Base-by-base conservation (phyloP, 2,329 filamentous ascomycete species). In the Colletotrichum karsti region DNA sequence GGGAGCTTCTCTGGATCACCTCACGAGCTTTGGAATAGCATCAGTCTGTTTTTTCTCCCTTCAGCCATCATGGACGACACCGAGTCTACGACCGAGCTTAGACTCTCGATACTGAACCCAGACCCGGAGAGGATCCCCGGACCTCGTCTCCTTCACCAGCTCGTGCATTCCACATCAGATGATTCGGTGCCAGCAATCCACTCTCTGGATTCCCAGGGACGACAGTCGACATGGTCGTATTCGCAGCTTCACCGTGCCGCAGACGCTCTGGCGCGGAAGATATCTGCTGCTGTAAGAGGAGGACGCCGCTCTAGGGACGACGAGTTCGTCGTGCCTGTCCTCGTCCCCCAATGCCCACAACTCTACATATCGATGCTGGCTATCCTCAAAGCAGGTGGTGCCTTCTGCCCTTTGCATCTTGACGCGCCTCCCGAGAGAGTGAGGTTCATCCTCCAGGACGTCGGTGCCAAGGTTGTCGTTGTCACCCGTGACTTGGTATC, bases 401-500 rank as follows among this genome's bases (percentile, higher is more conserved):
- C 93, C 0, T 97, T 97, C 73, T 97, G 94, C 72, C 94, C 95
- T 0, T 81, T 98, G 63, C 92, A 92, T 69, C 84, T 93, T 54
- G 94, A 97, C 78, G 88, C 91, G 0, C 95, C 95, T 0, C 78
- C 84, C 4, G 93, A 97, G 59, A 87, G 95, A 54, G 85, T 97
- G 46, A 88, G 85, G 56, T 97, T 97, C 76, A 95, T 97, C 55
- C 79, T 95, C 15, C 77, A 87, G n/a, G 94, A 98, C 82, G 88
- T 97, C 41, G 83, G 84, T 10, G 93, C 94, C 7, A 81, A 80
- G 7, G 76, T 97, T 1, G 80, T 97, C 28, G 79, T 97, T 46
- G 93, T 91, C 0, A 89, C 86, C 0, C 74, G 80, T 15, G 80
- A 83, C 5, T 80, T 90, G 56, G 79, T 73, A 20, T 75, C 76